phyloP scores from a whole-genome alignment of 2,329 filamentous ascomycete species.

The Trichoderma sp. region DNA sequence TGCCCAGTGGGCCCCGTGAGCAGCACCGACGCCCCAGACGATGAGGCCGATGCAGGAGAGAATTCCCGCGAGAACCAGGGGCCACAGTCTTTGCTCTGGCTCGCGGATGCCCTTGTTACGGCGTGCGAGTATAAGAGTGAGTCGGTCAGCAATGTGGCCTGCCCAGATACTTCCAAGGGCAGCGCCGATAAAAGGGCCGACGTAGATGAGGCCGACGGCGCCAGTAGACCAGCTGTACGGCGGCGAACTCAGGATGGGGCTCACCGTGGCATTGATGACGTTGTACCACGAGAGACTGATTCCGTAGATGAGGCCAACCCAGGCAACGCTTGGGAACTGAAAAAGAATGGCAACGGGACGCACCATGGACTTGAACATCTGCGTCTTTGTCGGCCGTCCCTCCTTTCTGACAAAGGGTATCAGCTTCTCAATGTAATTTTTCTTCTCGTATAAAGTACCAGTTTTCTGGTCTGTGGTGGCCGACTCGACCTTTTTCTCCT shows the following conservation, averaged over 20 bases:
- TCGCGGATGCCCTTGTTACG: slow-evolving; percentile 39
- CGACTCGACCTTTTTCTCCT: not conserved
- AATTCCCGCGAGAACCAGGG: slow-evolving; percentile 36
- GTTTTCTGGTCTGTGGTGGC: not conserved
- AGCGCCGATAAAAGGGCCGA: slow-evolving; percentile 32
- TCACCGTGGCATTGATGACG: not conserved
- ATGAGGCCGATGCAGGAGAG: slow-evolving; percentile 46
- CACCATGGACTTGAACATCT: not conserved
- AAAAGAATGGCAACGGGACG: not conserved
- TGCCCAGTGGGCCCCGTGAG: slow-evolving; percentile 36
- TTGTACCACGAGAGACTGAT: not conserved
- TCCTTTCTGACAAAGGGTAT: not conserved
- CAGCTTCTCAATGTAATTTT: not conserved
- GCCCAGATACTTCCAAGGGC: not conserved
- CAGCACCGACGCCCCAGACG: slow-evolving; percentile 49
- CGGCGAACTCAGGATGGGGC: not conserved
- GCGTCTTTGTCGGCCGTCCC: not conserved
- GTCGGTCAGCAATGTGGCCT: slow-evolving; percentile 35
- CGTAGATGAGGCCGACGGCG: not conserved
- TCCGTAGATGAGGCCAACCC: not conserved
- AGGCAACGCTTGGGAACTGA: not conserved
- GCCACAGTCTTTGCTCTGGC: slow-evolving; percentile 39
- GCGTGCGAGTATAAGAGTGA: slow-evolving; percentile 36
- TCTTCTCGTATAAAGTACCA: not conserved
- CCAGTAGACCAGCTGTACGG: not conserved